phyloP scores from a whole-genome alignment of 2,329 filamentous ascomycete species.

The Hypoxylon sp. region DNA sequence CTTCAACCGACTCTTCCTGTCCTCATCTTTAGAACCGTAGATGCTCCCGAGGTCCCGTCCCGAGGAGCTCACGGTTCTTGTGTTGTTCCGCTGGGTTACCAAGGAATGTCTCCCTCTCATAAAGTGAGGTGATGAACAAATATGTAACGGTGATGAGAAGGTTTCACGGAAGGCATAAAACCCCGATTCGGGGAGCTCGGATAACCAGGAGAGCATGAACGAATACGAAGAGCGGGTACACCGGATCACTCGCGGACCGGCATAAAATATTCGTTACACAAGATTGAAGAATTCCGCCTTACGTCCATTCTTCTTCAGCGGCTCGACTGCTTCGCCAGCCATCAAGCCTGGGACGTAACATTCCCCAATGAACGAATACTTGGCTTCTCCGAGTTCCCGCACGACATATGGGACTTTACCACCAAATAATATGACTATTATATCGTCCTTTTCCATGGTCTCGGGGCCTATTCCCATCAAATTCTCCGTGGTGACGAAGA shows the following conservation, averaged over 20 bases:
- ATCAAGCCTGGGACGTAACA: slow-evolving; percentile 46
- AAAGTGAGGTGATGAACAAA: neutral
- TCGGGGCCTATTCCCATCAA: slow-evolving; percentile 45
- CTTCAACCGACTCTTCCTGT: slow-evolving; percentile 1
- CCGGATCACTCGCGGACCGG: slow-evolving; percentile 4
- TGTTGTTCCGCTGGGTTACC: neutral
- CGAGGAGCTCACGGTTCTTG: neutral
- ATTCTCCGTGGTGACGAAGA: slow-evolving; percentile 38
- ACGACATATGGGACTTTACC: slow-evolving; percentile 42
- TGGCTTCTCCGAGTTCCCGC: slow-evolving; percentile 22
- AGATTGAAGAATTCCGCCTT: slow-evolving; percentile 34
- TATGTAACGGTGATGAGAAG: neutral
- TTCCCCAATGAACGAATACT: slow-evolving; percentile 43
- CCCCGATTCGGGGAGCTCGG: slow-evolving; percentile 21
- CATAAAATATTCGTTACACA: slow-evolving; percentile 20
- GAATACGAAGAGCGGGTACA: slow-evolving; percentile 40
- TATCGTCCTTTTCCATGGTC: slow-evolving; percentile 38
- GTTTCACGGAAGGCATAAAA: slow-evolving; percentile 8
- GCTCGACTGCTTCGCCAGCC: slow-evolving; percentile 40
- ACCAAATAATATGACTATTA: slow-evolving; percentile 42
- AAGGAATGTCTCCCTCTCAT: neutral
- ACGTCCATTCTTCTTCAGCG: slow-evolving; percentile 27
- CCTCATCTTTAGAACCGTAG: neutral
- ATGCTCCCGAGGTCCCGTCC: neutral
- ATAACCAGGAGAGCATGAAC: slow-evolving; percentile 25